Percentiles rank a stretch among this genome's conserved stretches.
These are phyloP conservation scores for Paecilomyces fulvus DNA, from an alignment of 2,329 filamentous ascomycete genomes.

Conservation along the genomic window DNA sequence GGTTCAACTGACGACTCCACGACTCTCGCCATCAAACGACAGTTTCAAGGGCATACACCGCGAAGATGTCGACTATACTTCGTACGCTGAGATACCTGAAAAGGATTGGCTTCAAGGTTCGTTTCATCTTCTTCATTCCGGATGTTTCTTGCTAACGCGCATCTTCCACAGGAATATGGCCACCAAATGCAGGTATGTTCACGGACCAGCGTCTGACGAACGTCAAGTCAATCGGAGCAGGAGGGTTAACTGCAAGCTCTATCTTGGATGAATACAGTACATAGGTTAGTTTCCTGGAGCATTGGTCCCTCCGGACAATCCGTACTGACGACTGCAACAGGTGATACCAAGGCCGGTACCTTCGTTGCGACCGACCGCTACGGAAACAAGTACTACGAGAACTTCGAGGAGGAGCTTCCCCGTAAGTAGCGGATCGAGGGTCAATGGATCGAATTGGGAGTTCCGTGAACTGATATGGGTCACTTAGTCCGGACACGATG, in stretches of 20 bases:
- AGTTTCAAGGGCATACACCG: constrained; percentile 6
- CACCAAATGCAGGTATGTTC: constrained; percentile 80
- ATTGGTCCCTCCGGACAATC: background rate
- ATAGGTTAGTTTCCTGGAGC: constrained; percentile 28
- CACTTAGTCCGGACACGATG: constrained; percentile 78
- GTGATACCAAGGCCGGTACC: constrained; percentile 91
- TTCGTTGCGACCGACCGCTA: constrained; percentile 78
- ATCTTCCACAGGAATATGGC: constrained; percentile 63
- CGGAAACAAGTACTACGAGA: constrained; percentile 98
- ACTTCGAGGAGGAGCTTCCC: constrained; percentile 79
- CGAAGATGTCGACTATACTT: constrained; percentile 79
- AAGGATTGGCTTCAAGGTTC: constrained; percentile 79
- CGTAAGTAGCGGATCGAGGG: constrained; percentile 45
- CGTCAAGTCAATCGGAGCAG: background rate
- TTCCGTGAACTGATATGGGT: constrained; percentile 9
- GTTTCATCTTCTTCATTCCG: constrained; percentile 8
- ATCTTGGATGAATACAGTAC: constrained; percentile 23
- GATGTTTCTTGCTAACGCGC: constrained; percentile 28
- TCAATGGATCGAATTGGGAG: constrained; percentile 7
- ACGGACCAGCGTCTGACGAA: background rate
- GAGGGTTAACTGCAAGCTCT: constrained; percentile 13
- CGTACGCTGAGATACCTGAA: constrained; percentile 82
- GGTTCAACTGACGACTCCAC: constrained; percentile 9
- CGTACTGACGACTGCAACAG: constrained; percentile 40
- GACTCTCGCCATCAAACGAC: constrained; percentile 1